Base-by-base conservation (phyloP, 2,329 filamentous ascomycete genomes). In the Botrytis galanthina region DNA sequence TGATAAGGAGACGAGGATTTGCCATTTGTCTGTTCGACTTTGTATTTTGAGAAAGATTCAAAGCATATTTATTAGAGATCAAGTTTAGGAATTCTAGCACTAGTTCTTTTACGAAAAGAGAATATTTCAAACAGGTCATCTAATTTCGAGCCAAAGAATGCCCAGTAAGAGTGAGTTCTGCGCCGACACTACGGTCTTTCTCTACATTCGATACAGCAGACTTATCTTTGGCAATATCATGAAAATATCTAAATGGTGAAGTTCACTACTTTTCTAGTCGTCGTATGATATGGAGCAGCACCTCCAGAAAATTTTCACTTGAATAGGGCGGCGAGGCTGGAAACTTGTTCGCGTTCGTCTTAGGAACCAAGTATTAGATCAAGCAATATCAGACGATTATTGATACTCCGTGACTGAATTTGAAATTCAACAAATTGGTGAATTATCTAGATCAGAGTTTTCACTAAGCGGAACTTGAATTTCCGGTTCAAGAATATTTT, bases 21-120 rank as follows among this genome's bases (percentile, higher is more conserved):
- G 26, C 26, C 18, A 54, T 6, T 54, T 42, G 1, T n/a, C 12
- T 62, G 1, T 39, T 62, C 2, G 26, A n/a, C n/a, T 10, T 10
- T 6, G 32, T 0, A 0, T 18, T n/a, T 62, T 29, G 3, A 10
- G 1, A 9, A n/a, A n/a, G 7, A 1, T 35, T 4, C 1, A n/a
- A 16, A 42, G 14, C 12, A 18, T 42, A 4, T 20, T 8, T 9
- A 62, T 8, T 9, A 62, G 0, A 9, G 6, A 7, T 18, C 26
- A 62, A 62, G 0, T 4, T 62, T 37, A 18, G 14, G 1, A 18
- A 3, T 5, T 10, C 3, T 7, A 62, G 20, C 35, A 39, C 32
- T 32, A 59, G 0, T 4, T 20, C 6, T 4, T 8, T 16, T 39
- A 1, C 16, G 10, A 14, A 3, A 39, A 39, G 7, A 0, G 16